Evolutionary conservation across 805 yeast genomes (phyloP).

Genomic region (Yamadazyma endophytica): DNA sequence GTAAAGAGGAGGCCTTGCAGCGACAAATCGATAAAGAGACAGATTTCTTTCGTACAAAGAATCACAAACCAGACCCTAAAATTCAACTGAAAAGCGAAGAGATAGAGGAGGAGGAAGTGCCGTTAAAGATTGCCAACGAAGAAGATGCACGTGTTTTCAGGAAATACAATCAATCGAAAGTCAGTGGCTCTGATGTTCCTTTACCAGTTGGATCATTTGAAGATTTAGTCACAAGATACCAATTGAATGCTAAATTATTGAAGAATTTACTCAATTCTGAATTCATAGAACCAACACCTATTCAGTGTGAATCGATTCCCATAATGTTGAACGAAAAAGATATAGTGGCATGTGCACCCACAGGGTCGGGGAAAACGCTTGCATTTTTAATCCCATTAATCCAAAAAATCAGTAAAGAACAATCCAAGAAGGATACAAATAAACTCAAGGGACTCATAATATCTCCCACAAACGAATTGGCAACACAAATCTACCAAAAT

Average conservation of each 20-base stretch:
- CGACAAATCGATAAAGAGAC: constrained; percentile 64
- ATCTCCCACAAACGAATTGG: constrained; percentile 93
- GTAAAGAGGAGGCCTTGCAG: constrained; percentile 37
- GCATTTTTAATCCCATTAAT: constrained; percentile 84
- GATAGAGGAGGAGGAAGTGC: constrained; percentile 22
- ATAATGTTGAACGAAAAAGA: constrained; percentile 66
- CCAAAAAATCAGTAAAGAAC: constrained; percentile 38
- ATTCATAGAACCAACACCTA: constrained; percentile 85
- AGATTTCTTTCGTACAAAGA: constrained; percentile 72
- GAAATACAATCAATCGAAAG: constrained; percentile 58
- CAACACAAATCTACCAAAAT: constrained; percentile 76
- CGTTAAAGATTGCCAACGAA: constrained; percentile 43
- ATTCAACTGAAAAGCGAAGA: constrained; percentile 24
- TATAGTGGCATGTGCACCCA: constrained; percentile 91
- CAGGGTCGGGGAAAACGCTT: constrained; percentile 96
- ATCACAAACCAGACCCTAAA: constrained; percentile 13
- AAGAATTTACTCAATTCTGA: constrained; percentile 63
- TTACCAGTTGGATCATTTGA: constrained; percentile 86
- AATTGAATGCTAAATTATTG: constrained; percentile 54
- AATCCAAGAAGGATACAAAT: constrained; percentile 25
- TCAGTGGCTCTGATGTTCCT: constrained; percentile 84
- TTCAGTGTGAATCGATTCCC: constrained; percentile 90
- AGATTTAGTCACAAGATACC: constrained; percentile 68
- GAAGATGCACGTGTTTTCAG: constrained; percentile 63
- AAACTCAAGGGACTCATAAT: constrained; percentile 75